These are phyloP conservation scores for Orbilia brochopaga DNA, from an alignment of 2,329 filamentous ascomycete genomes.

Conservation along the genomic window DNA sequence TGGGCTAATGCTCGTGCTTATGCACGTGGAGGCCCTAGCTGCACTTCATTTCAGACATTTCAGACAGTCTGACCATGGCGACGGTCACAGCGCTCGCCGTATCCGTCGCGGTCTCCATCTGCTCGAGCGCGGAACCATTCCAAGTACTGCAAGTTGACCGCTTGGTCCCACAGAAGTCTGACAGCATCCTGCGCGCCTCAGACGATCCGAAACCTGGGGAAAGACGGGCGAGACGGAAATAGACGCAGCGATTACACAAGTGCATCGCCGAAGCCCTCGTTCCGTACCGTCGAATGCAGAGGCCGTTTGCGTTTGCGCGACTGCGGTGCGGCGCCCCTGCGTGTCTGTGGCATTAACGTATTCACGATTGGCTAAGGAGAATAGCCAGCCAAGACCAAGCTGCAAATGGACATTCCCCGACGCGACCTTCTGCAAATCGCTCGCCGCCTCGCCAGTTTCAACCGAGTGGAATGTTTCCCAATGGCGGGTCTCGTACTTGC, in stretches of 20 bases:
- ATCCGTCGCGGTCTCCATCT: background rate
- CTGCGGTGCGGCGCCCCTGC: background rate
- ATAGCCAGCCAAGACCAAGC: constrained; percentile 35
- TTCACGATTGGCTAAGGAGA: constrained; percentile 11
- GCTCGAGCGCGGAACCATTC: constrained; percentile 13
- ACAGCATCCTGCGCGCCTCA: background rate
- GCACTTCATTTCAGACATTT: background rate
- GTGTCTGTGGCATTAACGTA: background rate
- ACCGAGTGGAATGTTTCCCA: constrained; percentile 23
- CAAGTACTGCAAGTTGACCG: constrained; percentile 19
- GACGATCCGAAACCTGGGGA: constrained; percentile 46
- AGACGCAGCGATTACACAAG: constrained; percentile 33
- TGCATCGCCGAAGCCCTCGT: background rate
- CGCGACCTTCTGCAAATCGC: constrained; percentile 3
- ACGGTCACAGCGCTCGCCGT: constrained; percentile 1
- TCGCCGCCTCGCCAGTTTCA: constrained; percentile 28
- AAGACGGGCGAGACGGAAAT: background rate
- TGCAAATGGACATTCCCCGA: constrained; percentile 31
- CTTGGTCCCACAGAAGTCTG: background rate
- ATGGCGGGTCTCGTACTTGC: constrained; percentile 24
- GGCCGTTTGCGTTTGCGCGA: constrained; percentile 7
- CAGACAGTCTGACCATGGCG: too few relatives aligned
- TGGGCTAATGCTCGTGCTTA: constrained; percentile 1
- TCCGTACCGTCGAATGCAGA: background rate
- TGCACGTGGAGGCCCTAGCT: constrained; percentile 2